Evolutionary conservation across 2,329 filamentous ascomycete species (phyloP), one percentile per base, ranked within the genome.

Genomic region (Cadophora gregata): DNA sequence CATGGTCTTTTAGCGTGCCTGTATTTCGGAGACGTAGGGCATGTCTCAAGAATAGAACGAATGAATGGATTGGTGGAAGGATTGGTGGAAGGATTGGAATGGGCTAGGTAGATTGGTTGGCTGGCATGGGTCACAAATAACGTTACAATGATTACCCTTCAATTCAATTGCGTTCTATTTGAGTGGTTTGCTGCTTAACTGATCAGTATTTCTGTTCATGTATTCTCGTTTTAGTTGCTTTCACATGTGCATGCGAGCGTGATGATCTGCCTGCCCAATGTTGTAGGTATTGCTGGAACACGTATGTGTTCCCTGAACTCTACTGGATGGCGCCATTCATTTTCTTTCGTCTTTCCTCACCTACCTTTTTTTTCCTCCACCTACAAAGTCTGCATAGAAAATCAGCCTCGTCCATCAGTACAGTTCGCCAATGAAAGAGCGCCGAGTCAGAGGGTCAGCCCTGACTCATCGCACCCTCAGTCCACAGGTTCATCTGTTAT

Each of bases 131-230:
- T 70, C 53, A 63, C 16, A 65, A 65, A 68, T 69, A 69, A 68
- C 63, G 53, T 66, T 71, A 55, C 66, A 65, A 71, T 71, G 71
- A 71, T 73, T 69, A 71, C 71, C 69, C 69, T 72, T 71, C 66
- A 72, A 67, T 70, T 61, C 63, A 67, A 68, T 64, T 66, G 58
- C 42, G 55, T 60, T 62, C 62, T 45, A 33, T 56, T 45, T 45
- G 19, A 45, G 12, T 38, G 36, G 16, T 14, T 8, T 16, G 36
- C 3, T 38, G 36, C n/a, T n/a, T n/a, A n/a, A n/a, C n/a, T n/a
- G n/a, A n/a, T n/a, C n/a, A n/a, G n/a, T n/a, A n/a, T n/a, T n/a
- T n/a, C n/a, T n/a, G n/a, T n/a, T n/a, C n/a, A n/a, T n/a, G n/a
- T n/a, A n/a, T n/a, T n/a, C n/a, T n/a, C n/a, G n/a, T n/a, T n/a